phyloP scores from a whole-genome alignment of 441 rosid species.

The Gossypium davidsonii region DNA sequence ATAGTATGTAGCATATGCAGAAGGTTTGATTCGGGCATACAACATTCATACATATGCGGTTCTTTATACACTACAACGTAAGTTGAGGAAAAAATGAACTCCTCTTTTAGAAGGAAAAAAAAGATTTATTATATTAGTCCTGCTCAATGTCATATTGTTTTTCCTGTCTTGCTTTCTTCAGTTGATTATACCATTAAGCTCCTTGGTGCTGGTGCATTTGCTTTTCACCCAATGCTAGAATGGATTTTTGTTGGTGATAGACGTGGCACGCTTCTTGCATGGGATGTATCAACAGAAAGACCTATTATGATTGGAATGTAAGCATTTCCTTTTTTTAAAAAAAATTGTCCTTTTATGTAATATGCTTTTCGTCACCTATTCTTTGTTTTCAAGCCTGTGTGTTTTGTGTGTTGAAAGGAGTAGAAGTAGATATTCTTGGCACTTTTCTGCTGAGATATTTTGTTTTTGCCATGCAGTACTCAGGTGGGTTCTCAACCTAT shows the following conservation, averaged over 20 bases:
- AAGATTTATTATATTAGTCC: background rate
- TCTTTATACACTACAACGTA: slow-evolving; percentile 85
- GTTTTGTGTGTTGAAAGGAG: slow-evolving; percentile 1
- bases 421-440: background rate
- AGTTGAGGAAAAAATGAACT: slow-evolving; percentile 29
- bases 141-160: background rate
- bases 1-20: slow-evolving; percentile 98
- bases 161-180: slow-evolving; percentile 27
- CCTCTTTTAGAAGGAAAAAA: background rate
- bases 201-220: slow-evolving; percentile 90
- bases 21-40: slow-evolving; percentile 96
- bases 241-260: slow-evolving; percentile 99
- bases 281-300: slow-evolving; percentile 99
- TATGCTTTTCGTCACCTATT: background rate
- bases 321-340: slow-evolving; percentile 19
- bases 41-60: slow-evolving; percentile 94
- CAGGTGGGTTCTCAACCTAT: slow-evolving; percentile 98
- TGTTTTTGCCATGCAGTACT: slow-evolving; percentile 39
- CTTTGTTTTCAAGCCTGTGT: background rate
- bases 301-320: slow-evolving; percentile 98
- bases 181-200: slow-evolving; percentile 98
- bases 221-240: slow-evolving; percentile 92
- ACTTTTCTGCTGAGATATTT: background rate
- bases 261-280: slow-evolving; percentile 92
- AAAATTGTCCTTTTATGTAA: background rate